phyloP scores from a whole-genome alignment of 2,329 filamentous ascomycete species.

The Colletotrichum orbiculare region DNA sequence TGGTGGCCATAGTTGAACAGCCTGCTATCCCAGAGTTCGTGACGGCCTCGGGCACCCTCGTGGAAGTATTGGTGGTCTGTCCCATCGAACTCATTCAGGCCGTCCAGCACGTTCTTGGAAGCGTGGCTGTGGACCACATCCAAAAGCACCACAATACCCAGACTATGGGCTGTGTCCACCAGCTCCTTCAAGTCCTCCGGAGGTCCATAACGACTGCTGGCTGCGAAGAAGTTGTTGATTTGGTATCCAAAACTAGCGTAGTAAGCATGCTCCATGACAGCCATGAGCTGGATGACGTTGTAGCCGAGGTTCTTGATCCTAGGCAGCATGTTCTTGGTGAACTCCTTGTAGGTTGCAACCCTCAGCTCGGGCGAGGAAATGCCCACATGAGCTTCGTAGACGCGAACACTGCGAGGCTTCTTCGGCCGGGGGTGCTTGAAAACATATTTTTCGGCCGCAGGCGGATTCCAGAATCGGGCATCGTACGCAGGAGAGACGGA shows the following conservation, averaged over 20 bases:
- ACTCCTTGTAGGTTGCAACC: constrained; percentile 97
- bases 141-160: constrained; percentile 91
- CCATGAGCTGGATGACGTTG: constrained; percentile 98
- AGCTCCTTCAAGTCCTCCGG: constrained; percentile 97
- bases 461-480: constrained; percentile 96
- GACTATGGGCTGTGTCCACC: constrained; percentile 90
- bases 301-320: constrained; percentile 92
- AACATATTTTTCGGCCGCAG: constrained; percentile 77
- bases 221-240: constrained; percentile 98
- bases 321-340: constrained; percentile 90
- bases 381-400: constrained; percentile 98
- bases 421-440: constrained; percentile 87
- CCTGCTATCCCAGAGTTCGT: constrained; percentile 95
- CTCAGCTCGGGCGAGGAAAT: constrained; percentile 92
- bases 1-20: constrained; percentile 97
- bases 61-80: constrained; percentile 98
- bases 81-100: constrained; percentile 95
- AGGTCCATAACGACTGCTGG: constrained; percentile 92
- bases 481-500: constrained; percentile 92
- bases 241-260: constrained; percentile 99
- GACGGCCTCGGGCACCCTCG: constrained; percentile 81
- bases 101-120: constrained; percentile 96
- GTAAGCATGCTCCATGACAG: constrained; percentile 99
- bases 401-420: constrained; percentile 86
- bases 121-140: constrained; percentile 98